phyloP scores from a whole-genome alignment of 2,329 filamentous ascomycete species.

The Curvularia spicifera region DNA sequence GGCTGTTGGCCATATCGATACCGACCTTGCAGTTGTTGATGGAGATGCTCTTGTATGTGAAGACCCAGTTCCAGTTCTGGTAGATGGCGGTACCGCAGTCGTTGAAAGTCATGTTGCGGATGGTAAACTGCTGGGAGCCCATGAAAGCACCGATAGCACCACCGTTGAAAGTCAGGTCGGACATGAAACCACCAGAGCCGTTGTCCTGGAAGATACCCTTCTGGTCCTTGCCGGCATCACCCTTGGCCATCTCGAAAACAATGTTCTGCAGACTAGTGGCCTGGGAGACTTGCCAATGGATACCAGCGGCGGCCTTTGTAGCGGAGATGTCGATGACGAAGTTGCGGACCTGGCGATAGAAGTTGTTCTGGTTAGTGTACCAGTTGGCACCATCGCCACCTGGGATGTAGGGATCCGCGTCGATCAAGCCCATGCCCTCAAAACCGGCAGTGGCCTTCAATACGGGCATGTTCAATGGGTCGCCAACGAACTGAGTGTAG shows the following conservation, averaged over 20 bases:
- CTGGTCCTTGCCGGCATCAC: conserved; percentile 56
- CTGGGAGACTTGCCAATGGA: conserved; percentile 74
- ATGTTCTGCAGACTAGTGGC: conserved; percentile 69
- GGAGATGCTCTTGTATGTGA: conserved; percentile 55
- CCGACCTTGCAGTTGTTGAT: conserved; percentile 57
- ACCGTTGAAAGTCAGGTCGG: conserved; percentile 65
- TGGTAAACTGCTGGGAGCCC: conserved; percentile 69
- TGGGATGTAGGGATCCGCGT: conserved; percentile 80
- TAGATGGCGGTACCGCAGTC: conserved; percentile 58
- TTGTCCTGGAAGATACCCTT: conserved; percentile 67
- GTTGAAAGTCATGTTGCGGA: conserved; percentile 59
- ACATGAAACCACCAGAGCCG: conserved; percentile 66
- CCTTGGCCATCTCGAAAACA: conserved; percentile 62
- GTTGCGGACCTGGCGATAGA: conserved; percentile 63
- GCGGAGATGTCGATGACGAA: conserved; percentile 58
- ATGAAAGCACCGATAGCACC: conserved; percentile 65
- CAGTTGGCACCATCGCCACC: conserved; percentile 61
- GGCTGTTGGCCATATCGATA: conserved; percentile 60
- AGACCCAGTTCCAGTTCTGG: conserved; percentile 64
- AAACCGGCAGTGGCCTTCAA: conserved; percentile 72
- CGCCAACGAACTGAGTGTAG: conserved; percentile 91
- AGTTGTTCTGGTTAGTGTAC: conserved; percentile 63
- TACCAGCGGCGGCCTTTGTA: conserved; percentile 54
- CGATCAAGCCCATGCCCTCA: conserved; percentile 84
- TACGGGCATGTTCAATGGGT: conserved; percentile 73